Percentiles rank a stretch among this genome's conserved stretches.
These are phyloP conservation scores for Themeda triandra DNA, from an alignment of 176 grass and related monocot genomes.

Conservation along the genomic window DNA sequence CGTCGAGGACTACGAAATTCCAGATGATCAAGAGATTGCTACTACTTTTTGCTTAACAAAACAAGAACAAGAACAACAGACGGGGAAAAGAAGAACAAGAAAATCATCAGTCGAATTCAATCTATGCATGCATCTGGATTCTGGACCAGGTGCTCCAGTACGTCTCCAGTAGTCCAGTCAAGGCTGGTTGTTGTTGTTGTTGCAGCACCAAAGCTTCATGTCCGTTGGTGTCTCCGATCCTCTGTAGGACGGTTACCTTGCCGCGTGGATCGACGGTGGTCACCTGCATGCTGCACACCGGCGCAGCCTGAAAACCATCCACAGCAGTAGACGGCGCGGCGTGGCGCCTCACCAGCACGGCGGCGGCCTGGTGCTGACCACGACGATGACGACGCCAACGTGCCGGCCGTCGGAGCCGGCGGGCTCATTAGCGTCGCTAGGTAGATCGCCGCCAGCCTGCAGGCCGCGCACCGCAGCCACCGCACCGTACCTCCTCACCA, in stretches of 20 bases:
- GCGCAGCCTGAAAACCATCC: not conserved
- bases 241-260: not conserved
- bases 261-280: not conserved
- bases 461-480: no score
- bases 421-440: no score
- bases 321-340: not conserved
- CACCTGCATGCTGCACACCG: not conserved
- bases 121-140: not conserved
- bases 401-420: no score
- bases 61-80: not conserved
- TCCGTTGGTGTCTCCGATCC: no score
- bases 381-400: no score
- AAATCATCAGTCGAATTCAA: not conserved
- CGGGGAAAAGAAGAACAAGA: not conserved
- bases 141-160: no score
- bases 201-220: not conserved
- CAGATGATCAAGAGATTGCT: not conserved
- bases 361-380: no score
- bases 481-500: no score
- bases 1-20: no score
- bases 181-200: not conserved
- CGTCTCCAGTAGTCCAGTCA: no score
- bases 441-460: conserved; percentile 31
- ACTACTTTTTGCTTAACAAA: not conserved
- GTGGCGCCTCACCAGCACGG: no score